Base-by-base conservation (phyloP, 2,329 filamentous ascomycete genomes). In the Cryphonectria carpinicola region DNA sequence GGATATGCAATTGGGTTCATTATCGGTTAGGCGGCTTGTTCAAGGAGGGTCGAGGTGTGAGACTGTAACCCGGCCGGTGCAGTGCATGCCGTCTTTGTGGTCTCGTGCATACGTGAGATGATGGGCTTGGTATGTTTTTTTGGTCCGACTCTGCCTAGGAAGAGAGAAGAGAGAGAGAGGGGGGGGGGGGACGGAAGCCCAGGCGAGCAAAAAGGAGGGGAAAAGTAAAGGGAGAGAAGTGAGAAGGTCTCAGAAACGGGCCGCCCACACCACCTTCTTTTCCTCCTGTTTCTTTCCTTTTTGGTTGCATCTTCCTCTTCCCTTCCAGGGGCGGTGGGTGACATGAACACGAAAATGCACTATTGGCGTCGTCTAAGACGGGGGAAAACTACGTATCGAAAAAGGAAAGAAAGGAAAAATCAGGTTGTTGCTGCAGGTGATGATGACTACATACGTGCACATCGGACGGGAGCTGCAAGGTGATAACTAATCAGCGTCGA, bases 401-500 rank as follows among this genome's bases (percentile, higher is more conserved):
- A 19, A 49, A 8, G 43, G 1, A 49, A 49, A 19, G 22, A n/a
- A 49, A 49, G 46, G 22, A 11, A n/a, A n/a, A 49, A 49, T n/a
- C 46, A 49, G 46, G 46, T 49, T 49, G 61, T 28, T 28, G 63
- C 61, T 32, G 43, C 63, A 65, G 61, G 28, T 65, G 63, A 52
- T 17, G 28, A 35, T 65, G 63, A 65, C 28, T 35, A 35, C 60
- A 41, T 41, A 61, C 22, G 37, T 35, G 8, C 19, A 37, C 37
- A 39, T 28, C n/a, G 41, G 14, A 19, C 43, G 8, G 22, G 28
- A 17, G 14, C 41, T 25, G 39, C 41, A 19, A 28, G 19, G 25
- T 65, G 28, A 52, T 37, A 66, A 32, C 37, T 62, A 68, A 66
- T 54, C 52, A 72, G 64, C 32, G 70, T 52, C 58, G 19, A 65